A percentile compares a stretch with the other conserved stretches of the same genome.
phyloP scores from a whole-genome alignment of 2,329 filamentous ascomycete species.

The Aspergillus ruber region DNA sequence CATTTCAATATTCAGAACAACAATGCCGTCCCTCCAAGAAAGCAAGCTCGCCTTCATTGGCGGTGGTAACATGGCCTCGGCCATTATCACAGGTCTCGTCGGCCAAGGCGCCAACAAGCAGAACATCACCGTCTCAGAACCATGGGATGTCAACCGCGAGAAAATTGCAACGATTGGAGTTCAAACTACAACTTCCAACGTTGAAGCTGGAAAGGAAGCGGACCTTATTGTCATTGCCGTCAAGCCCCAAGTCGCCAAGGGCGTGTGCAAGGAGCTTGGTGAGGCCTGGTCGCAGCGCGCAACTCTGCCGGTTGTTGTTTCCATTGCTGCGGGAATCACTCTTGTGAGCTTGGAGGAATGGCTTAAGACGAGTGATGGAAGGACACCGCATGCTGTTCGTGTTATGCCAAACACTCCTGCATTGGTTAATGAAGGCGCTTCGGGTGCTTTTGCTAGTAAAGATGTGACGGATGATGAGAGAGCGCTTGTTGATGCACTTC shows the following conservation, averaged over 20 bases:
- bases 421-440: slow-evolving; percentile 27
- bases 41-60: slow-evolving; percentile 32
- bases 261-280: slow-evolving; percentile 27
- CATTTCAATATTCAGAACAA: background rate
- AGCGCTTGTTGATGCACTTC: slow-evolving; percentile 22
- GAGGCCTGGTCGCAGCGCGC: slow-evolving; percentile 18
- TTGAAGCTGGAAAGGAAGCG: slow-evolving; percentile 20
- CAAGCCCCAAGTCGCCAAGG: slow-evolving; percentile 28
- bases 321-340: slow-evolving; percentile 30
- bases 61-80: slow-evolving; percentile 32
- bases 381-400: slow-evolving; percentile 23
- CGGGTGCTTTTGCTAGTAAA: slow-evolving; percentile 20
- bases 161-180: slow-evolving; percentile 27
- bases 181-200: slow-evolving; percentile 25
- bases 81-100: slow-evolving; percentile 28
- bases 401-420: slow-evolving; percentile 33
- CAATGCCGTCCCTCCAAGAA: slow-evolving; percentile 23
- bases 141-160: slow-evolving; percentile 29
- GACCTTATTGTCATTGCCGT: slow-evolving; percentile 29
- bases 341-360: slow-evolving; percentile 24
- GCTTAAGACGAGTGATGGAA: slow-evolving; percentile 20
- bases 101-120: slow-evolving; percentile 20
- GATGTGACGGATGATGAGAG: slow-evolving; percentile 24
- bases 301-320: slow-evolving; percentile 24
- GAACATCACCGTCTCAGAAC: slow-evolving; percentile 30